Evolutionary conservation across 495 filamentous ascomycete species (phyloP), one percentile per base, ranked within the genome.

Genomic region (Chaetomium tenue): DNA sequence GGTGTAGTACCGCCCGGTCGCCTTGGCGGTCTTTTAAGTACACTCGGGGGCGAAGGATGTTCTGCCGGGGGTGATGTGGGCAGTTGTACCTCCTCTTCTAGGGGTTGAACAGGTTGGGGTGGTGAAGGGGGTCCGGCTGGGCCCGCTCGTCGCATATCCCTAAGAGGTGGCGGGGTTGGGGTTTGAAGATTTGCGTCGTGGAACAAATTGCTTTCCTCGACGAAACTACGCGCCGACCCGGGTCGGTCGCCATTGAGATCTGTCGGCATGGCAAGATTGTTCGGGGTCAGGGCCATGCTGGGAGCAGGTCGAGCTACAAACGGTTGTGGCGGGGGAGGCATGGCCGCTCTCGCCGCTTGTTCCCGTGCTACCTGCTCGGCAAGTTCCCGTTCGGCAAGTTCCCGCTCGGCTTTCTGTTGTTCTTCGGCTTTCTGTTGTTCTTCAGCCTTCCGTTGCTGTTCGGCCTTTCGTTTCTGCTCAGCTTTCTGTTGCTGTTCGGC

Each of bases 171-270:
- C 11, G 53, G 30, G n/a, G 11, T 44, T 18, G 74, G 75, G 18
- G 75, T 74, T 23, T 59, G 60, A 18, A 82, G 23, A 1, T 50
- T 56, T 22, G 76, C 73, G 9, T 70, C 63, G 2, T 60, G 26
- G 54, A 72, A 82, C 4, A 82, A 48, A 25, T 59, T 58, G 53
- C 67, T 69, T 58, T 82, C 80, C 28, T 73, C 66, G 9, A 61
- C 63, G 61, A 73, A 82, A 42, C 75, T 78, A 47, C 72, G 77
- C 7, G 44, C 63, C 5, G 66, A 65, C 7, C 23, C 22, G 20
- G 40, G 42, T 3, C 44, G 63, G 30, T 33, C 6, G 15, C 4
- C 47, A 52, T 15, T 57, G 2, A 77, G 44, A 25, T 60, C 55
- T 50, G 61, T 68, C 39, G 79, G 75, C 3, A 58, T 61, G 60